A percentile compares a stretch with the other conserved stretches of the same genome.
Evolutionary conservation across 2,329 filamentous ascomycete genomes (phyloP).

Genomic region (Claviceps sorghi): DNA sequence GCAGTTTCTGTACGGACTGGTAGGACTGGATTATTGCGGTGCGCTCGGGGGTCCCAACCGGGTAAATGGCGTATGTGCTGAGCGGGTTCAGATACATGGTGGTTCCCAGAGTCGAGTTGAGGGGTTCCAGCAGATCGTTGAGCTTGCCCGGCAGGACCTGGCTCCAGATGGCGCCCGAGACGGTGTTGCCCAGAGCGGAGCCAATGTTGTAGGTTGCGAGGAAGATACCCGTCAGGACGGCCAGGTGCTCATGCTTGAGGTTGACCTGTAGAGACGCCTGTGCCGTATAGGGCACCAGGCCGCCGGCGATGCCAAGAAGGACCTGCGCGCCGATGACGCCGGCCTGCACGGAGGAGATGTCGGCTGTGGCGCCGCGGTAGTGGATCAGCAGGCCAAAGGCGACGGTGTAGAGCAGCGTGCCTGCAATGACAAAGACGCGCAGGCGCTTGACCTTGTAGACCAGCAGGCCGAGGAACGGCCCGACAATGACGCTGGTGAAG

Average conservation of each 20-base stretch:
- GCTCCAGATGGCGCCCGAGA: slow-evolving; percentile 48
- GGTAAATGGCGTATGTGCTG: slow-evolving; percentile 39
- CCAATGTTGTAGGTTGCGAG: slow-evolving; percentile 43
- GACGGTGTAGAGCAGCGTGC: slow-evolving; percentile 38
- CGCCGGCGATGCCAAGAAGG: slow-evolving; percentile 43
- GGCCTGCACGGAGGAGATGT: slow-evolving; percentile 28
- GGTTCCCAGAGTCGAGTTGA: slow-evolving; percentile 33
- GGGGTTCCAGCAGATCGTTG: slow-evolving; percentile 26
- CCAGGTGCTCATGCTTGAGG: slow-evolving; percentile 39
- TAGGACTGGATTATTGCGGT: slow-evolving; percentile 41
- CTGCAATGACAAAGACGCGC: slow-evolving; percentile 37
- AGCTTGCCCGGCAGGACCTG: slow-evolving; percentile 38
- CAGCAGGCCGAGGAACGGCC: slow-evolving; percentile 30
- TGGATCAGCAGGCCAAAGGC: slow-evolving; percentile 43
- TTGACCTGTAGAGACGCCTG: slow-evolving; percentile 46
- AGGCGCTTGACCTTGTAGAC: slow-evolving; percentile 36
- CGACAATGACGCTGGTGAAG: slow-evolving; percentile 33
- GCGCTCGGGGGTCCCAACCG: slow-evolving; percentile 32
- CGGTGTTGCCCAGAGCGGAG: slow-evolving; percentile 40
- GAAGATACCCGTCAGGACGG: slow-evolving; percentile 40
- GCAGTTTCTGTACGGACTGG: slow-evolving; percentile 30
- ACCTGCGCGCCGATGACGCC: slow-evolving; percentile 46
- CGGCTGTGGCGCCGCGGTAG: slow-evolving; percentile 32
- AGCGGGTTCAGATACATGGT: slow-evolving; percentile 41
- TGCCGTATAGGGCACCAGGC: slow-evolving; percentile 41